Evolutionary conservation across 352 stramenopile genomes (phyloP).

Genomic region (Phytophthora pisi): DNA sequence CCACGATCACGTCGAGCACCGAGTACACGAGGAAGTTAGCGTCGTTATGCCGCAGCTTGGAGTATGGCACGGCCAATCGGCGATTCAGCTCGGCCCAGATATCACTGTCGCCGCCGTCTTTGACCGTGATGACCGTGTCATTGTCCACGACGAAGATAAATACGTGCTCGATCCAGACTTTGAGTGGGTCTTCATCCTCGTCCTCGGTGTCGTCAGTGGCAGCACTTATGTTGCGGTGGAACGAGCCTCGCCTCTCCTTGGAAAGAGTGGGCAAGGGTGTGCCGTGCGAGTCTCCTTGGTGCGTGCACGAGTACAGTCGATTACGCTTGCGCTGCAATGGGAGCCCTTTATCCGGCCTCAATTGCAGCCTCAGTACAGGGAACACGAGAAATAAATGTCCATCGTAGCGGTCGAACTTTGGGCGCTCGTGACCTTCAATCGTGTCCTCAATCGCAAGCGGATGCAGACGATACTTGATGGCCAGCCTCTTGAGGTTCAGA

Average conservation of each 20-base stretch:
- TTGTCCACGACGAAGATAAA: slow-evolving; percentile 85
- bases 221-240: slow-evolving; percentile 28
- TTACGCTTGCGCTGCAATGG: slow-evolving; percentile 43
- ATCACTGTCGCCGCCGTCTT: slow-evolving; percentile 64
- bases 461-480: slow-evolving; percentile 89
- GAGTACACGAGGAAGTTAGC: slow-evolving; percentile 89
- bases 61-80: slow-evolving; percentile 81
- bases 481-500: slow-evolving; percentile 83
- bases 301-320: slow-evolving; percentile 20
- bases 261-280: slow-evolving; percentile 44
- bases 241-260: slow-evolving; percentile 48
- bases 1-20: slow-evolving; percentile 88
- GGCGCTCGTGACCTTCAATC: slow-evolving; percentile 85
- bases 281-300: slow-evolving; percentile 1
- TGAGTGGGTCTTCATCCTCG: slow-evolving; percentile 68
- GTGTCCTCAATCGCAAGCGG: slow-evolving; percentile 87
- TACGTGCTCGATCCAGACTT: slow-evolving; percentile 83
- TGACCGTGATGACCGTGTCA: slow-evolving; percentile 88
- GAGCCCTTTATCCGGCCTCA: slow-evolving; percentile 47
- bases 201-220: slow-evolving; percentile 29
- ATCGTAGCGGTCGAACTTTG: slow-evolving; percentile 88
- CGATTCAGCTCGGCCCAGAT: slow-evolving; percentile 80
- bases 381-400: slow-evolving; percentile 87
- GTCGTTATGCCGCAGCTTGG: slow-evolving; percentile 89
- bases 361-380: slow-evolving; percentile 76